Conservation (phyloP, 2,329 filamentous ascomycete genomes). For the Botrytis deweyae region DNA sequence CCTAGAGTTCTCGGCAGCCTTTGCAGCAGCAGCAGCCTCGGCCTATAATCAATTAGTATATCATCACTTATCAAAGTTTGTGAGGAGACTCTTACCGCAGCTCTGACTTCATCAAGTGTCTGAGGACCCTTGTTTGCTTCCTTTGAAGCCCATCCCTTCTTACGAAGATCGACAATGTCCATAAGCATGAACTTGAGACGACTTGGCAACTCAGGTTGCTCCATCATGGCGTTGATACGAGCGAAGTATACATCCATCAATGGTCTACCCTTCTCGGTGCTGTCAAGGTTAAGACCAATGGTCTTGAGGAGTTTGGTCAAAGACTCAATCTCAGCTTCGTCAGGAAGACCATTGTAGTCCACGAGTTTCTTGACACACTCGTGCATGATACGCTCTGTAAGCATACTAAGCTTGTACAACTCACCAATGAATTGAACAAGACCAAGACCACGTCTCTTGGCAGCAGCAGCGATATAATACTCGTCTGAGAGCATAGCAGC, state of each 20-base stretch:
- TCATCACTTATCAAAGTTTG: neutral
- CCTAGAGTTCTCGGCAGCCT: slow-evolving; percentile 70
- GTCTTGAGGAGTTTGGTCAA: slow-evolving; percentile 90
- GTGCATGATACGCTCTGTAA: slow-evolving; percentile 99
- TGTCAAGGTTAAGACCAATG: slow-evolving; percentile 84
- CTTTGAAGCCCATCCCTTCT: slow-evolving; percentile 77
- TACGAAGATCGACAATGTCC: slow-evolving; percentile 86
- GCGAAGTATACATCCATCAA: slow-evolving; percentile 95
- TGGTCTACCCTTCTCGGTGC: slow-evolving; percentile 74
- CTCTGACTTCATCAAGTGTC: slow-evolving; percentile 90
- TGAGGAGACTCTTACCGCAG: slow-evolving; percentile 55
- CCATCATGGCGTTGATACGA: slow-evolving; percentile 79
- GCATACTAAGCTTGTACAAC: slow-evolving; percentile 97
- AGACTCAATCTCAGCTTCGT: slow-evolving; percentile 95
- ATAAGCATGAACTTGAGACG: slow-evolving; percentile 95
- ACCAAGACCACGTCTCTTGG: slow-evolving; percentile 95
- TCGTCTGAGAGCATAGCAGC: slow-evolving; percentile 88
- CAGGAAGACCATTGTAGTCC: slow-evolving; percentile 88
- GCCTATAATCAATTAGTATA: slow-evolving; percentile 45
- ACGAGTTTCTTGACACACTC: slow-evolving; percentile 97
- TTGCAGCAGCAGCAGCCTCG: slow-evolving; percentile 75
- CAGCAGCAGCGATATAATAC: slow-evolving; percentile 90
- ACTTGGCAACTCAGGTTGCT: slow-evolving; percentile 77
- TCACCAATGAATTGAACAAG: slow-evolving; percentile 99
- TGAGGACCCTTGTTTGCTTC: slow-evolving; percentile 92